phyloP scores from a whole-genome alignment of 2,329 filamentous ascomycete species.

The Pestalotiopsis sp. region DNA sequence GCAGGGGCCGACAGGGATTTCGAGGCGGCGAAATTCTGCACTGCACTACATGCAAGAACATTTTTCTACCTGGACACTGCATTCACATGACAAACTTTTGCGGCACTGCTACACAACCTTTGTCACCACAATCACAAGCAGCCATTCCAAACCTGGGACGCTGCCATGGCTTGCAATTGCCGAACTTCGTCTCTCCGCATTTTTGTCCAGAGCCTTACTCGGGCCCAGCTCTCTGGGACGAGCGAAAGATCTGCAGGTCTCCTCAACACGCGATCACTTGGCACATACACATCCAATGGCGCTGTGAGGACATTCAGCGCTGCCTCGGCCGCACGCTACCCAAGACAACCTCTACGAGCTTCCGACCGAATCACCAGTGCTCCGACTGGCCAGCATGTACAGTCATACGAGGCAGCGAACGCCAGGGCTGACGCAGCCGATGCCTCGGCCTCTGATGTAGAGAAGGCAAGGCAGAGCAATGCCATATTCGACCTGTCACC shows the following conservation, averaged over 20 bases:
- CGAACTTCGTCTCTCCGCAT: slow-evolving; percentile 45
- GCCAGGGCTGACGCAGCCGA: slow-evolving; percentile 10
- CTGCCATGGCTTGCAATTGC: slow-evolving; percentile 51
- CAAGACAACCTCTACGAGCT: slow-evolving; percentile 13
- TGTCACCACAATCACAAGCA: neutral
- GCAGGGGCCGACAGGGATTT: slow-evolving; percentile 5
- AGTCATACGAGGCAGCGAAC: slow-evolving; percentile 2
- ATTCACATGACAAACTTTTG: neutral
- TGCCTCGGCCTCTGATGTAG: slow-evolving; percentile 18
- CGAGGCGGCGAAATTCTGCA: neutral
- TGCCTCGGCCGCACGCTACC: slow-evolving; percentile 19
- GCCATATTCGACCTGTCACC: slow-evolving; percentile 35
- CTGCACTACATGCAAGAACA: neutral
- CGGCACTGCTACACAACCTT: neutral
- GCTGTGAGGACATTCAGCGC: slow-evolving; percentile 24
- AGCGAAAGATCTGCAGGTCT: slow-evolving; percentile 16
- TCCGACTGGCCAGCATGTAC: neutral
- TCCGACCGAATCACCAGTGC: neutral
- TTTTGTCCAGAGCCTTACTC: slow-evolving; percentile 49
- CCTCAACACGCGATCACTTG: slow-evolving; percentile 9
- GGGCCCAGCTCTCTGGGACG: slow-evolving; percentile 24
- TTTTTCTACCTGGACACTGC: neutral
- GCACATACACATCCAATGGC: slow-evolving; percentile 15
- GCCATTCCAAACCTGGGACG: neutral
- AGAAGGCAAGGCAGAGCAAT: slow-evolving; percentile 24